Base-by-base conservation (phyloP, 2,329 filamentous ascomycete species). In the Trichoderma oligosporum region DNA sequence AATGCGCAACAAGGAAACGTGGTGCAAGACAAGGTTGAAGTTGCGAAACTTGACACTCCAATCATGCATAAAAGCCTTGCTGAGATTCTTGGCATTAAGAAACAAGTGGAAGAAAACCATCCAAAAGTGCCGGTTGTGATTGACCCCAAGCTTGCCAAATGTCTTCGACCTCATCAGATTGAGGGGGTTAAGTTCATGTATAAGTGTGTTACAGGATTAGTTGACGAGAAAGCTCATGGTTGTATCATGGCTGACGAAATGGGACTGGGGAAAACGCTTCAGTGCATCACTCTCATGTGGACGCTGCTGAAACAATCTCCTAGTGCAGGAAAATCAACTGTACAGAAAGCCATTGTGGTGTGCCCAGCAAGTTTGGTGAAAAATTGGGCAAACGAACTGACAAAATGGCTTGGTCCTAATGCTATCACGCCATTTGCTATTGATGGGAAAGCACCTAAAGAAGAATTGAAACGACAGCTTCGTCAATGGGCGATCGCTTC, bases 191-290 rank as follows among this genome's bases (percentile, higher is more conserved):
- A 94, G 76, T 99, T 99, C 72, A 85, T 99, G 79, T 99, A 97
- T 73, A 83, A 84, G 63, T 96, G 91, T 67, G 91, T 94, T 5
- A 97, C 93, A 1, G 94, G 94, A n/a, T 82, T 97, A 80, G 89
- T 97, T 56, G 94, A 97, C 66, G 82, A 88, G 35, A 93, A 93
- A 65, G 94, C 94, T 47, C 89, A 97, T 71, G 94, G 94, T 2
- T 99, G 94, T 73, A 99, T 99, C 70, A 99, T 99, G 94, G 94
- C 94, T 53, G 94, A 99, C 70, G 94, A 97, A 70, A 99, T 99
- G 94, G 94, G 94, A 65, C 77, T 99, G 27, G 94, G 94, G 57
- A 99, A 99, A 76, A 99, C 94, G 16, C 75, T 99, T 41, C 94
- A 99, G 77, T 99, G 94, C 72, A 99, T 99, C 67, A 84, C 94